Conservation (phyloP, 2,329 filamentous ascomycete species). For the Aspergillus jensenii region DNA sequence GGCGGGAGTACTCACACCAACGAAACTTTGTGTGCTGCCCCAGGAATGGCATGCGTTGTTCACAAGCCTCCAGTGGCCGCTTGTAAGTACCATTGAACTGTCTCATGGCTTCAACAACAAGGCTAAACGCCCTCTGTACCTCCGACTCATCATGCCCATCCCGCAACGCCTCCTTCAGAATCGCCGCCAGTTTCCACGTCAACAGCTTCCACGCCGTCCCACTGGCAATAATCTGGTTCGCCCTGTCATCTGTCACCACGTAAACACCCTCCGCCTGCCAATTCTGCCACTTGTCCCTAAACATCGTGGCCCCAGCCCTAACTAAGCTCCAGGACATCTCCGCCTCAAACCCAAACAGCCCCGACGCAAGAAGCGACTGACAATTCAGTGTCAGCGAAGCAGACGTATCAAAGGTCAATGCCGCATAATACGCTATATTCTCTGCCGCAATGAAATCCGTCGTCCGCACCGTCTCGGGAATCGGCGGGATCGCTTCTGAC, state of each 20-base stretch:
- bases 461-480: slow-evolving; percentile 26
- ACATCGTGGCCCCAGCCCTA: slow-evolving; percentile 25
- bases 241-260: slow-evolving; percentile 23
- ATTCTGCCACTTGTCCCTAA: slow-evolving; percentile 26
- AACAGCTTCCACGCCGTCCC: slow-evolving; percentile 28
- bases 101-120: slow-evolving; percentile 26
- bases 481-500: neutral
- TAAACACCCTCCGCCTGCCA: slow-evolving; percentile 25
- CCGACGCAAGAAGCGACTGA: slow-evolving; percentile 41
- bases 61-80: slow-evolving; percentile 25
- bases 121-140: slow-evolving; percentile 25
- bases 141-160: slow-evolving; percentile 31
- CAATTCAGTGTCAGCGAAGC: slow-evolving; percentile 44
- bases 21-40: slow-evolving; percentile 29
- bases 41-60: slow-evolving; percentile 30
- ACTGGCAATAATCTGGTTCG: slow-evolving; percentile 29
- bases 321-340: slow-evolving; percentile 30
- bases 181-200: slow-evolving; percentile 30
- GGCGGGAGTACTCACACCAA: slow-evolving; percentile 26
- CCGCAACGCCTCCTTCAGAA: slow-evolving; percentile 33
- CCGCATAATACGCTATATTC: slow-evolving; percentile 44
- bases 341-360: slow-evolving; percentile 28
- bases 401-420: slow-evolving; percentile 45
- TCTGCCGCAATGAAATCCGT: slow-evolving; percentile 39
- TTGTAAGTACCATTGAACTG: slow-evolving; percentile 30